These are phyloP conservation scores for Farysia itapuensis DNA, from an alignment of 1,284 basidiomycete species.

Conservation along the genomic window DNA sequence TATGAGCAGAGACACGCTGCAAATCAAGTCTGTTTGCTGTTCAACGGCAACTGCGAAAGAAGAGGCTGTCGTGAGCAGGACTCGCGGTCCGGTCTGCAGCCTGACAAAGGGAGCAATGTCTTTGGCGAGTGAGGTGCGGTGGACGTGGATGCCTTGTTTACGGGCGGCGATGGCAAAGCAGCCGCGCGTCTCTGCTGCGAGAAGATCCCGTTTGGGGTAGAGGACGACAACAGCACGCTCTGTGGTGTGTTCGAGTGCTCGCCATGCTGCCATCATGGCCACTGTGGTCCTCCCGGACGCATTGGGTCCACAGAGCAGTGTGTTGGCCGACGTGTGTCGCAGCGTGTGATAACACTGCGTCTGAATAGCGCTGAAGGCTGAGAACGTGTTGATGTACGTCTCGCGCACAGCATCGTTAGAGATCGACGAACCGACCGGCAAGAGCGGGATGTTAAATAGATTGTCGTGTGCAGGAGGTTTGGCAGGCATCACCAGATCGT, in stretches of 20 bases:
- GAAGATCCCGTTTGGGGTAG: slow-evolving; percentile 8
- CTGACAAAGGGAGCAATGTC: neutral
- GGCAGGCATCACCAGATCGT: slow-evolving; percentile 75
- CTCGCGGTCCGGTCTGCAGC: slow-evolving; percentile 7
- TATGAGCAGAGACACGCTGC: slow-evolving; percentile 66
- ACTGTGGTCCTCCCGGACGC: slow-evolving; percentile 80
- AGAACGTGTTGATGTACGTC: slow-evolving; percentile 60
- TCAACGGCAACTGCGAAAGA: slow-evolving; percentile 55
- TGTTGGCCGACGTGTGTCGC: slow-evolving; percentile 71
- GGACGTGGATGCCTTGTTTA: slow-evolving; percentile 21
- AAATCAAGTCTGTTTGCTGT: slow-evolving; percentile 5
- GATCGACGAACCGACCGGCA: slow-evolving; percentile 66
- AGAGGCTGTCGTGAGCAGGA: slow-evolving; percentile 60
- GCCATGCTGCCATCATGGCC: slow-evolving; percentile 51
- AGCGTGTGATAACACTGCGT: slow-evolving; percentile 86
- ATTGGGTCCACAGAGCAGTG: slow-evolving; percentile 78
- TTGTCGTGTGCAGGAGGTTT: slow-evolving; percentile 69
- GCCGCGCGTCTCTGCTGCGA: slow-evolving; percentile 8
- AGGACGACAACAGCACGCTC: slow-evolving; percentile 10
- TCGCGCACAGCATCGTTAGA: slow-evolving; percentile 19
- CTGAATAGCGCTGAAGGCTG: slow-evolving; percentile 80
- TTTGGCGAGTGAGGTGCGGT: slow-evolving; percentile 11
- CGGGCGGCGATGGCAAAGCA: slow-evolving; percentile 7
- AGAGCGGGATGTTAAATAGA: slow-evolving; percentile 78
- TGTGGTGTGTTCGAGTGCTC: slow-evolving; percentile 8